Evolutionary conservation across 176 grass and related monocot species (phyloP), one percentile per base, ranked within the genome.

Genomic region (Secale cereale): DNA sequence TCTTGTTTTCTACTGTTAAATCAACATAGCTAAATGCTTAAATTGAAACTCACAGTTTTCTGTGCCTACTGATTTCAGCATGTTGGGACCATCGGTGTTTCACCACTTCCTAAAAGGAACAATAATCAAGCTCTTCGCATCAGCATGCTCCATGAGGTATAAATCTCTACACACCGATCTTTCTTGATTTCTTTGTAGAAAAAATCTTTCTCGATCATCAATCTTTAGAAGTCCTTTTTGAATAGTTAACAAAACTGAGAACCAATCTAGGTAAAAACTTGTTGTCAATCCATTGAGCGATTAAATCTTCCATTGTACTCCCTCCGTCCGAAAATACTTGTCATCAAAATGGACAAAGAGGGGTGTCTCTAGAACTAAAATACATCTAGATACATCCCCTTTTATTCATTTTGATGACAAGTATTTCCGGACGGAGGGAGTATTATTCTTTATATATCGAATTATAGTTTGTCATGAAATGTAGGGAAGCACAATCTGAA

Each of bases 111-210:
- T 5, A 95, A 94, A 89, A 90, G 91, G 52, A 95, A 86, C 76
- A 86, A 20, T 35, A 89, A 90, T 85, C 93, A 98, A 59, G 81
- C 91, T 89, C 96, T 98, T 89, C 89, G 96, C 56, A 93, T 94
- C 59, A 95, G 89, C 86, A 94, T 85, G 74, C 96, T 98, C 32
- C 96, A 98, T 95, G 85, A 98, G 96, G 96, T 98, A 90, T 83
- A 64, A 39, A 76, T 50, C 30, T 61, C n/a, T 40, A 28, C 12
- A 56, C 43, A 46, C 46, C 1, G 0, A 65, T 35, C 65, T 78
- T 71, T 13, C 52, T 74, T 70, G 43, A 14, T 83, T 74, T 27
- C 37, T 73, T 46, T 74, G 28, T 26, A 45, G 40, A 29, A 48
- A 74, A 70, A 74, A 66, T 37, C 74, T 82, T 64, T 23, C 64